Conservation (phyloP, 2,329 filamentous ascomycete genomes). For the Aschersonia sp. region DNA sequence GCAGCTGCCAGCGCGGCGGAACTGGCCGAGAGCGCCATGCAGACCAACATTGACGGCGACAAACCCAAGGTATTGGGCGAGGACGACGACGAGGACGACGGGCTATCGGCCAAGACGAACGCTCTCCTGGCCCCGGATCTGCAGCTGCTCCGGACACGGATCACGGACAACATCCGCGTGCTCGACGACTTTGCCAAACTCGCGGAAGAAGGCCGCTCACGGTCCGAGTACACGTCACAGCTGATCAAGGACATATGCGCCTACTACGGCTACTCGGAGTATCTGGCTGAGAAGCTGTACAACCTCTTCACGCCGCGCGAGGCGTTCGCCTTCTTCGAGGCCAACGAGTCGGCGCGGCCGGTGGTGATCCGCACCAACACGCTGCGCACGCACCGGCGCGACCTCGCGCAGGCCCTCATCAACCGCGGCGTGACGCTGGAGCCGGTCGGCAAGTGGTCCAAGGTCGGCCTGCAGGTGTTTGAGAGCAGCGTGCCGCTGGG, state of each 20-base stretch:
- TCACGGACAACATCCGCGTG: conserved; percentile 86
- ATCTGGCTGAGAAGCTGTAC: conserved; percentile 90
- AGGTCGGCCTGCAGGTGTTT: conserved; percentile 93
- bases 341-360: conserved; percentile 87
- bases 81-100: conserved; percentile 39
- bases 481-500: conserved; percentile 74
- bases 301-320: conserved; percentile 84
- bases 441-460: conserved; percentile 96
- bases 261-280: conserved; percentile 93
- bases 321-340: conserved; percentile 96
- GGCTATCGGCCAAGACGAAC: conserved; percentile 41
- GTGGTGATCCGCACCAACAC: conserved; percentile 97
- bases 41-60: conserved; percentile 84
- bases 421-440: conserved; percentile 93
- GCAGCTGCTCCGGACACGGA: conserved; percentile 72
- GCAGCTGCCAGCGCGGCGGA: conserved; percentile 75
- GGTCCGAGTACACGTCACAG: conserved; percentile 77
- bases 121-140: conserved; percentile 72
- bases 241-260: conserved; percentile 83
- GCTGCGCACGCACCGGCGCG: conserved; percentile 58
- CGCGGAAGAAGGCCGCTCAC: conserved; percentile 63
- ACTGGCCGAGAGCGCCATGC: conserved; percentile 68
- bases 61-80: conserved; percentile 52
- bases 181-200: conserved; percentile 78
- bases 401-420: conserved; percentile 85